Conservation (phyloP, 148 eudicot genomes). For the Bassia scoparia region DNA sequence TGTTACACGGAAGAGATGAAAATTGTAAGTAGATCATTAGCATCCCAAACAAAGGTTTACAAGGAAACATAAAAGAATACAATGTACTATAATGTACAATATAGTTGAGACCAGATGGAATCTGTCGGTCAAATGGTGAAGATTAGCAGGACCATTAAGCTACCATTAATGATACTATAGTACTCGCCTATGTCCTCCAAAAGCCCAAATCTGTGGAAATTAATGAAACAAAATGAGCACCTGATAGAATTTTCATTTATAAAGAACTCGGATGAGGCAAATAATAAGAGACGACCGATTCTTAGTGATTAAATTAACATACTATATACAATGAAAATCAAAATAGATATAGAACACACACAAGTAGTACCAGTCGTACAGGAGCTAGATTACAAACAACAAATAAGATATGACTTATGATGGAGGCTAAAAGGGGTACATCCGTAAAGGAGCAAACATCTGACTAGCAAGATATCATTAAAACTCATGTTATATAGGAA, state of each 20-base stretch:
- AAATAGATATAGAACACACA: no score
- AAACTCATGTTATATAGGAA: no score
- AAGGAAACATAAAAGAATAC: slow-evolving; percentile 18
- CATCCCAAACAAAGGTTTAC: slow-evolving; percentile 12
- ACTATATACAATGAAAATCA: no score
- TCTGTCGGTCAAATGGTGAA: not conserved
- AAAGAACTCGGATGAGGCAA: no score
- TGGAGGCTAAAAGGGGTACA: no score
- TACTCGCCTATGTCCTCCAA: slow-evolving; percentile 73
- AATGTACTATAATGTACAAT: slow-evolving; percentile 18
- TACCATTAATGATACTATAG: slow-evolving; percentile 32
- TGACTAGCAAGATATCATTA: no score
- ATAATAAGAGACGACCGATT: no score
- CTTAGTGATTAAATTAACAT: no score
- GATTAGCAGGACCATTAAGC: slow-evolving; percentile 9
- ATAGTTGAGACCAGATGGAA: slow-evolving; percentile 14
- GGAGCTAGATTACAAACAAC: no score
- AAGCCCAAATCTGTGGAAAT: slow-evolving; percentile 76
- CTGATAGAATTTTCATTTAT: not conserved
- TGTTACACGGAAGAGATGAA: not conserved
- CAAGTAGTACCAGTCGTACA: no score
- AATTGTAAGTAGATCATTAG: slow-evolving; percentile 17
- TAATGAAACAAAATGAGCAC: slow-evolving; percentile 1
- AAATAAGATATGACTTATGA: no score
- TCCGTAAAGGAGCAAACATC: not conserved